A percentile compares a stretch with the other conserved stretches of the same genome.
These are phyloP conservation scores for Claviceps pazoutovae DNA, from an alignment of 2,329 filamentous ascomycete genomes.

Conservation along the genomic window DNA sequence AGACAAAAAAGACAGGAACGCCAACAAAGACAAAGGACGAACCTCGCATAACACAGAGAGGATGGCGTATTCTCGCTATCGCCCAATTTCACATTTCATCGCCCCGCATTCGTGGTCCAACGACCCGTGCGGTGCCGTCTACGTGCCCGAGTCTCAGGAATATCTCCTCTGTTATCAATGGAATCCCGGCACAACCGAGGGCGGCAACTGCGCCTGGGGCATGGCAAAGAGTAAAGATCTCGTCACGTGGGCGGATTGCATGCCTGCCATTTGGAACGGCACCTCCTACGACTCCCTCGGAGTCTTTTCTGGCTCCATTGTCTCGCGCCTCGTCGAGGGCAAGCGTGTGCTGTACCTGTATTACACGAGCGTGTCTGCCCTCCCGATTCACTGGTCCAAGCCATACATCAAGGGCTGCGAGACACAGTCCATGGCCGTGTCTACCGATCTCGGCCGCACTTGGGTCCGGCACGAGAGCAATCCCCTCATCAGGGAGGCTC, in stretches of 20 bases:
- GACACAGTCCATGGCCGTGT: slow-evolving; percentile 27
- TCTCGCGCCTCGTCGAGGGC: slow-evolving; percentile 25
- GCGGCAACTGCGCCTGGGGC: slow-evolving; percentile 16
- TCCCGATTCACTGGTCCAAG: slow-evolving; percentile 31
- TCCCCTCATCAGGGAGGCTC: slow-evolving; percentile 10
- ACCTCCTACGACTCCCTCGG: slow-evolving; percentile 26
- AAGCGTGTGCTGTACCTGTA: slow-evolving; percentile 19
- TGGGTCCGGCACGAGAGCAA: slow-evolving; percentile 11
- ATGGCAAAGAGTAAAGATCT: slow-evolving; percentile 25
- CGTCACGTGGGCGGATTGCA: slow-evolving; percentile 18
- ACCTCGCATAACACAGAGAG: neutral
- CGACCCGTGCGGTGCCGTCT: slow-evolving; percentile 29
- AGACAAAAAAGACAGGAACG: neutral
- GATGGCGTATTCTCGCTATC: slow-evolving; percentile 5
- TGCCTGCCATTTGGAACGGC: slow-evolving; percentile 9
- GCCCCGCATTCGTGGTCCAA: slow-evolving; percentile 24
- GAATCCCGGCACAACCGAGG: slow-evolving; percentile 11
- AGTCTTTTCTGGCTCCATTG: slow-evolving; percentile 30
- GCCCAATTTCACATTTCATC: slow-evolving; percentile 19
- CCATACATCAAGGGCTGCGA: slow-evolving; percentile 29
- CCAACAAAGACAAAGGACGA: neutral
- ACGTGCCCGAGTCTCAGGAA: slow-evolving; percentile 24
- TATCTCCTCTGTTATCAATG: slow-evolving; percentile 28
- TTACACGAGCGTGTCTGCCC: slow-evolving; percentile 28
- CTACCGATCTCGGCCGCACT: slow-evolving; percentile 18